Base-by-base conservation (phyloP, 805 yeast species). In the Kodamaea hsintzibuensis region DNA sequence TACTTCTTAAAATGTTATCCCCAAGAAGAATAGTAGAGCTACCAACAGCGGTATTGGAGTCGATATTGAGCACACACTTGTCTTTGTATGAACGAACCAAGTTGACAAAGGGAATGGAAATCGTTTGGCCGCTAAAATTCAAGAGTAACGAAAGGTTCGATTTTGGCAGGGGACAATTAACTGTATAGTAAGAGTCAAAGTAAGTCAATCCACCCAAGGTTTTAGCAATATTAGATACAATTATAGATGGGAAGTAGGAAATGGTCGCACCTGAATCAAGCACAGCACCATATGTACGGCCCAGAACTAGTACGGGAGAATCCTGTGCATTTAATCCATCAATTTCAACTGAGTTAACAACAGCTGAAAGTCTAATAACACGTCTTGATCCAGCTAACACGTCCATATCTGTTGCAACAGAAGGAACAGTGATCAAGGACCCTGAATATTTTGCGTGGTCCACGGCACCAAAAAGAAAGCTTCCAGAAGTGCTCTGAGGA, bases 401-500 rank as follows among this genome's bases (percentile, higher is more conserved):
- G 12, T 30, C 47, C 12, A 16, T 8, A 8, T 8, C 12, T 9
- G 46, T 25, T 6, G 83, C 82, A 53, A 82, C 72, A 40, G 40
- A 19, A 13, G 46, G 46, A 17, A 50, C 33, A 1, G 72, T 61
- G 19, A 56, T 59, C 57, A 78, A 62, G 2, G 60, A 63, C 16
- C 91, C 91, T 0, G 69, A 52, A 65, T 82, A 85, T 67, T 86
- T 86, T 39, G 81, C 77, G 55, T 79, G 81, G 62, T 88, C 93
- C 25, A 84, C 78, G 27, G 86, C 95, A 48, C 95, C 93, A 72
- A 88, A 88, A 48, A 88, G 66, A 18, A 88, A 72, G 14, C 76
- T 68, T 3, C 91, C 92, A 1, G 71, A 55, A 3, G 61, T 45
- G 0, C 81, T 70, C 19, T 68, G 67, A 16, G 64, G 60, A 2